Percentiles rank a stretch among this genome's conserved stretches.
These are phyloP conservation scores for Coccomyxa sp. DNA, from an alignment of 139 green algal species.

Conservation along the genomic window DNA sequence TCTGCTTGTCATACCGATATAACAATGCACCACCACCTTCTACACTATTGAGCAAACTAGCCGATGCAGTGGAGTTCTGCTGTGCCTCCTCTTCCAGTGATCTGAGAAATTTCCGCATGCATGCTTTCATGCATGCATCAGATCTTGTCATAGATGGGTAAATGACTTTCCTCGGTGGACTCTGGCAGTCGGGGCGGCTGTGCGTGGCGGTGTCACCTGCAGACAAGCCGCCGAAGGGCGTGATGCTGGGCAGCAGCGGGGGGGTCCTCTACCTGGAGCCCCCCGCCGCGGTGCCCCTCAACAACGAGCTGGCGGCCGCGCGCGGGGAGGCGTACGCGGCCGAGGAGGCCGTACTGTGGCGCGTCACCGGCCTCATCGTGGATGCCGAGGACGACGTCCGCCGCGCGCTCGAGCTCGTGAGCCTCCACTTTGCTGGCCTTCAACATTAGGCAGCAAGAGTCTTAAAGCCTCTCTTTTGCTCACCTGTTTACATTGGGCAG, in stretches of 20 bases:
- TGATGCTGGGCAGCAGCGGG: constrained; percentile 57
- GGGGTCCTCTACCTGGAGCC: constrained; percentile 64
- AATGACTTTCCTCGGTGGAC: not conserved
- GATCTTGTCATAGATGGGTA: too few relatives aligned
- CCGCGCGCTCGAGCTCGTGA: constrained; percentile 21
- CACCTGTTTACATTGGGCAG: too few relatives aligned
- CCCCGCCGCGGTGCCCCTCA: constrained; percentile 57
- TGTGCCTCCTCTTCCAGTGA: too few relatives aligned
- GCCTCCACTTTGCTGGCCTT: not conserved
- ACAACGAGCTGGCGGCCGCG: constrained; percentile 74
- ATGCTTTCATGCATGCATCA: too few relatives aligned
- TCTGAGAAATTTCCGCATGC: too few relatives aligned
- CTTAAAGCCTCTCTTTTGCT: too few relatives aligned
- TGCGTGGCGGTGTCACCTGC: constrained; percentile 57
- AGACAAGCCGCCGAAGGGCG: constrained; percentile 22
- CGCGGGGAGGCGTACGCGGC: constrained; percentile 53
- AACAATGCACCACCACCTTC: too few relatives aligned
- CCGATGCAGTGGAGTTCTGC: too few relatives aligned
- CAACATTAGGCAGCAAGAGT: too few relatives aligned
- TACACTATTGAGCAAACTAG: too few relatives aligned
- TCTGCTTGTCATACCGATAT: too few relatives aligned
- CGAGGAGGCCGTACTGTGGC: constrained; percentile 75
- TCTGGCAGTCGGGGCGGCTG: constrained; percentile 41
- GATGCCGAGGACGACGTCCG: constrained; percentile 24
- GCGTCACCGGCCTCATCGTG: constrained; percentile 48